Evolutionary conservation across 2,329 filamentous ascomycete species (phyloP), one percentile per base, ranked within the genome.

Genomic region (Periconia sp.): DNA sequence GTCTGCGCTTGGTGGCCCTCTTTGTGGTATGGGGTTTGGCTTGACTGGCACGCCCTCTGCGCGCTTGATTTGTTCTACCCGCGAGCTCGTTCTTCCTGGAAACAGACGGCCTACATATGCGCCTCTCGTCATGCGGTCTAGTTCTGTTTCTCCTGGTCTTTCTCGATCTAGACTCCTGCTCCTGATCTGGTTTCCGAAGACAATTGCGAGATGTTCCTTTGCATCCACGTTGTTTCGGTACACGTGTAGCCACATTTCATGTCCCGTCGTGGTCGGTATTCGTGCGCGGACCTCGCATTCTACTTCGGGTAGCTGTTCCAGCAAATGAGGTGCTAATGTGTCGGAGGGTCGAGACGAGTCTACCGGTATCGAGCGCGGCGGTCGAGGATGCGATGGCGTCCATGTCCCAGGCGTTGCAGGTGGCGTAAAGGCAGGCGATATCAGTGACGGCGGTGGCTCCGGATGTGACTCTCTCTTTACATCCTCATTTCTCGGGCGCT

Each of bases 191-290:
- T 86, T 85, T 2, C 94, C 94, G 70, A 99, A 99, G 0, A 99
- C 94, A 63, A 99, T 97, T 13, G 94, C 94, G 37, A 99, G 75
- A 68, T 99, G 94, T 66, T 99, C 94, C 72, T 99, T 99, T 54
- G 86, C 89, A 70, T 99, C 94, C 5, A 89, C 84, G 59, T 88
- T 88, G 72, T 99, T 99, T 51, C 86, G 86, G 73, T 99, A 99
- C 0, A 97, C 78, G 65, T 99, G 92, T 37, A 99, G 73, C 71
- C 95, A 99, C 91, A 99, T 97, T 71, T 99, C 92, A 9, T 91
- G 88, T 3, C 92, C 92, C 0, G 82, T 84, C 2, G 90, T 92
- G 1, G 92, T 97, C 0, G 94, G 94, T 59, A 99, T 99, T 40
- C 94, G 86, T 13, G 94, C 94, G 55, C 94, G 87, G 35, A 97